These are phyloP conservation scores for Cystobasidium ongulense DNA, from an alignment of 768 basidiomycete species.

Conservation along the genomic window DNA sequence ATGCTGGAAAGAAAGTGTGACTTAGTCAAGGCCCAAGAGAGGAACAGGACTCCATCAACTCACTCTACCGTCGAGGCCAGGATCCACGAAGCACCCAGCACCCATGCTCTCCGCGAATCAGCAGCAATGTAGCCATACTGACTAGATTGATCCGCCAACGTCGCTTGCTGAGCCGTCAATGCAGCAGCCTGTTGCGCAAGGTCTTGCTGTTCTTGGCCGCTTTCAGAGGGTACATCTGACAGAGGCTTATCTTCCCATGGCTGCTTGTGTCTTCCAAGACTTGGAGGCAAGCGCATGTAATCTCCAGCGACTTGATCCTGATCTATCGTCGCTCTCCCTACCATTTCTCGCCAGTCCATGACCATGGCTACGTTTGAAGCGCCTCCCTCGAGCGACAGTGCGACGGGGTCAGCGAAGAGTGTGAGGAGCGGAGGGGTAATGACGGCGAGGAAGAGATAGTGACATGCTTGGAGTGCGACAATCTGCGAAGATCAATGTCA, in stretches of 20 bases:
- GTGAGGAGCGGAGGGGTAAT: conserved; percentile 70
- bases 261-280: conserved; percentile 23
- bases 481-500: conserved; percentile 54
- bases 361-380: conserved; percentile 58
- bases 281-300: conserved; percentile 29
- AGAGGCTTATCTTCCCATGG: neutral
- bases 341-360: conserved; percentile 97
- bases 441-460: conserved; percentile 80
- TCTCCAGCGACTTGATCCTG: conserved; percentile 47
- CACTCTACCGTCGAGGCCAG: conserved; percentile 75
- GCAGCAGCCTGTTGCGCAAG: neutral
- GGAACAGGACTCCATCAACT: conserved; percentile 46
- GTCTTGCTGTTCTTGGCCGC: neutral
- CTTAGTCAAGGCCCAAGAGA: neutral
- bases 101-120: conserved; percentile 79
- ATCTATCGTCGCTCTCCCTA: conserved; percentile 71
- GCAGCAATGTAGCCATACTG: conserved; percentile 15
- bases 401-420: conserved; percentile 54
- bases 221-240: neutral
- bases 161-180: neutral
- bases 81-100: conserved; percentile 80
- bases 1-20: conserved; percentile 53
- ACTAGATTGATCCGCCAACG: neutral
- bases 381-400: conserved; percentile 44
- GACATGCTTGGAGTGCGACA: conserved; percentile 80